phyloP scores from a whole-genome alignment of 2,329 filamentous ascomycete genomes.

The Davidsoniella eucalypti region DNA sequence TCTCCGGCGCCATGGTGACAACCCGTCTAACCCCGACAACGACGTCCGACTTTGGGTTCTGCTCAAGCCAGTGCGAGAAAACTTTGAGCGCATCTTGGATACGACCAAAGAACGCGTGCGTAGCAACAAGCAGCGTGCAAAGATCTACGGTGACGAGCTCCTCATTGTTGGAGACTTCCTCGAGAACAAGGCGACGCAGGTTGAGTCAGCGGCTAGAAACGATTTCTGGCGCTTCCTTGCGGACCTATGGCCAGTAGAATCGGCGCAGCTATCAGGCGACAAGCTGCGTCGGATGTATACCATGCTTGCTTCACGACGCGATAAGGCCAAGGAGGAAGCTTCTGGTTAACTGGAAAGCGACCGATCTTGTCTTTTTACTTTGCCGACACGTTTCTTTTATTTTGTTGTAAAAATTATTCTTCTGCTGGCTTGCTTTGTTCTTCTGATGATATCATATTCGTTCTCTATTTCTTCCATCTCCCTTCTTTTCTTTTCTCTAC shows the following conservation, averaged over 20 bases:
- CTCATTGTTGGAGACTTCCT: constrained; percentile 47
- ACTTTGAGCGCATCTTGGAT: constrained; percentile 40
- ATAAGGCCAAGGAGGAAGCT: constrained; percentile 14
- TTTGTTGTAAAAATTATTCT: background rate
- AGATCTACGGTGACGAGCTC: constrained; percentile 43
- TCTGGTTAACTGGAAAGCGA: background rate
- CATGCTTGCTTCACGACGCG: constrained; percentile 21
- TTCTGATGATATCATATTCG: background rate
- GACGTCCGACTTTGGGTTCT: constrained; percentile 32
- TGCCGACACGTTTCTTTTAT: background rate
- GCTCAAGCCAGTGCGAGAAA: constrained; percentile 42
- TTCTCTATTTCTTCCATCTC: background rate
- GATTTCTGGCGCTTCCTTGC: constrained; percentile 34
- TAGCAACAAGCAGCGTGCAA: constrained; percentile 43
- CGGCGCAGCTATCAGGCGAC: constrained; percentile 22
- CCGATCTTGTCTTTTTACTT: background rate
- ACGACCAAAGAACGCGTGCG: constrained; percentile 47
- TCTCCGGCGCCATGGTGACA: constrained; percentile 30
- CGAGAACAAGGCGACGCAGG: constrained; percentile 22
- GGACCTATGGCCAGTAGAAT: constrained; percentile 30
- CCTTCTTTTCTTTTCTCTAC: background rate
- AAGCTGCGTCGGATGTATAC: constrained; percentile 29
- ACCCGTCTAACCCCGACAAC: constrained; percentile 29
- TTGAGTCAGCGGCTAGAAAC: constrained; percentile 27
- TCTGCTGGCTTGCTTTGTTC: background rate